Evolutionary conservation across 1,139 yeast genomes (phyloP), one percentile per base, ranked within the genome.

Genomic region (Suhomyces yuchorum): DNA sequence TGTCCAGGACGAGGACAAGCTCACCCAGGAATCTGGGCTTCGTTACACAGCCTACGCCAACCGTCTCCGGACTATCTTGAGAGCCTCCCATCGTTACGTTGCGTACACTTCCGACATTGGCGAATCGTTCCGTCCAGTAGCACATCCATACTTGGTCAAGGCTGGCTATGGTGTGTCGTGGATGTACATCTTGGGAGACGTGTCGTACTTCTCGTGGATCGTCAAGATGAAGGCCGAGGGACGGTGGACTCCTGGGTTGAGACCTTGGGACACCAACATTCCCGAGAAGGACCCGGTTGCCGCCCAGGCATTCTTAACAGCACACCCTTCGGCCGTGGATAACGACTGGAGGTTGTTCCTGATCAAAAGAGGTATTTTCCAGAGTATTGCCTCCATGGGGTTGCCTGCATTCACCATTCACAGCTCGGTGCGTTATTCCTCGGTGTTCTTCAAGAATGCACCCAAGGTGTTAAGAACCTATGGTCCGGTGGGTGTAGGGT

Each of bases 81-180:
- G 76, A 47, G 91, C 95, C 7, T 81, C 92, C n/a, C 93, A 86
- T 61, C 70, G 96, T 56, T 88, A 88, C 60, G 89, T 88, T 22
- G 96, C 96, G 2, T 88, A 88, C 65, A 87, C 96, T 6, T 86
- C 93, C 0, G 96, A 88, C 62, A 83, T 88, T 54, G 96, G 96
- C 20, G 96, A 88, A 62, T 86, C 93, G n/a, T 88, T 88, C 67
- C 76, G 96, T 47, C 96, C 96, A 0, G 87, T 88, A 17, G 93
- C 90, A 7, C 87, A 84, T 58, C 92, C 95, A 1, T 58, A 59
- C 36, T 51, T 84, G 32, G 95, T 88, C 17, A 75, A 72, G 19
- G 56, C 81, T 1, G 87, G 93, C 32, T 88, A 88, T 62, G 90
- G 84, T 24, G 68, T 88, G 34, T 85, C 92, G 4, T 88, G 96